A percentile compares a stretch with the other conserved stretches of the same genome.
phyloP scores from a whole-genome alignment of 345 rosid genomes.

The Pistacia integerrima region DNA sequence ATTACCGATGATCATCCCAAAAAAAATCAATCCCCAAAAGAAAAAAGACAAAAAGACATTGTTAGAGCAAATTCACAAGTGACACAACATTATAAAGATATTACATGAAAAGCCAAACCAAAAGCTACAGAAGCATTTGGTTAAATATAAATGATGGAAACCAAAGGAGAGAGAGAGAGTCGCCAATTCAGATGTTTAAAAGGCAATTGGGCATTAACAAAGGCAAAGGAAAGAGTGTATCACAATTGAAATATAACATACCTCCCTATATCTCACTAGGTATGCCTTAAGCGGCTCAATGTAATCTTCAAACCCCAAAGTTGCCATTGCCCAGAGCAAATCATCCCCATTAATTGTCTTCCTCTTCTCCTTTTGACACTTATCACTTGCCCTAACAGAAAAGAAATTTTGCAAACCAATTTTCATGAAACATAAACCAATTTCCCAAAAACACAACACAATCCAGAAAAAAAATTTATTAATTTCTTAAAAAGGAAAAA shows the following conservation, averaged over 20 bases:
- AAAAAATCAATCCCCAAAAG: background rate
- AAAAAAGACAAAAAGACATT: constrained; percentile 5
- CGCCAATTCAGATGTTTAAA: background rate
- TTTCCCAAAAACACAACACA: constrained; percentile 1
- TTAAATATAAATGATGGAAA: background rate
- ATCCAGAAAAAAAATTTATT: background rate
- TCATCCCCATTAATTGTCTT: constrained; percentile 83
- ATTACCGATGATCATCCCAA: constrained; percentile 29
- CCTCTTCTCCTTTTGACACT: constrained; percentile 74
- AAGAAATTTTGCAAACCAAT: constrained; percentile 9
- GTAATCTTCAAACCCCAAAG: constrained; percentile 74
- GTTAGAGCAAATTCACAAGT: constrained; percentile 7
- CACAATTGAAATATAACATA: constrained; percentile 11
- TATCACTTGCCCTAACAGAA: constrained; percentile 61
- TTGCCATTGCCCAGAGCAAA: constrained; percentile 81
- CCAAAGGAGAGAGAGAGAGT: background rate
- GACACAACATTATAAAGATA: background rate
- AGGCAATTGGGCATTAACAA: background rate
- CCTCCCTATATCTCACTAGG: constrained; percentile 70
- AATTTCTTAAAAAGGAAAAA: background rate
- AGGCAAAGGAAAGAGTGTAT: background rate
- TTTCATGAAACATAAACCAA: constrained; percentile 1
- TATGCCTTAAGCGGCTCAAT: constrained; percentile 63
- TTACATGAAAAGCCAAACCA: background rate
- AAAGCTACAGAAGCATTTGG: background rate